A percentile compares a stretch with the other conserved stretches of the same genome.
Evolutionary conservation across 164 flowering plant genomes (phyloP).

Genomic region (Annona squamosa): DNA sequence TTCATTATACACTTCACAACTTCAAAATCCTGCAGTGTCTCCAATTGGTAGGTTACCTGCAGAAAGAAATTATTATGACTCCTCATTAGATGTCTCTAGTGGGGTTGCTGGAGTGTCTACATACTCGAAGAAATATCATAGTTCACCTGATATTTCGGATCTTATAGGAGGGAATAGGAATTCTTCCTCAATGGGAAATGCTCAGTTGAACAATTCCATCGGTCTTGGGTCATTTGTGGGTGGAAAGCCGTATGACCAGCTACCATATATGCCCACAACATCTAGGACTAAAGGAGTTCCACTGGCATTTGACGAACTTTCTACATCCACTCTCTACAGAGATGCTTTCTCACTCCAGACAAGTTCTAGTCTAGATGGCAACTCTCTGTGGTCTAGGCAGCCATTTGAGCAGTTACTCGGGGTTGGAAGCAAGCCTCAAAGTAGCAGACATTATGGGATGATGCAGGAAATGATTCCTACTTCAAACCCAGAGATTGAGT

Average conservation of each 20-base stretch:
- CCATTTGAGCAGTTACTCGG: slow-evolving; percentile 89
- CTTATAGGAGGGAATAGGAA: slow-evolving; percentile 36
- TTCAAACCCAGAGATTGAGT: slow-evolving; percentile 51
- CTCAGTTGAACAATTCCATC: slow-evolving; percentile 38
- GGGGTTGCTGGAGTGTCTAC: slow-evolving; percentile 25
- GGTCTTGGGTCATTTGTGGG: slow-evolving; percentile 41
- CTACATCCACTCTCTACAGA: slow-evolving; percentile 50
- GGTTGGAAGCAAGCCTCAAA: slow-evolving; percentile 38
- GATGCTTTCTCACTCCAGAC: slow-evolving; percentile 42
- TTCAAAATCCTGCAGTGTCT: slow-evolving; percentile 44
- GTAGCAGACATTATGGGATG: slow-evolving; percentile 18
- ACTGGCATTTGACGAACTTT: slow-evolving; percentile 47
- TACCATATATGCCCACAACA: slow-evolving; percentile 29
- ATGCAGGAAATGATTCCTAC: slow-evolving; percentile 20
- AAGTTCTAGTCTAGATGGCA: slow-evolving; percentile 31
- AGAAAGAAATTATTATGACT: slow-evolving; percentile 39
- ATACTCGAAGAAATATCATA: slow-evolving; percentile 66
- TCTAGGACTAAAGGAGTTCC: slow-evolving; percentile 35
- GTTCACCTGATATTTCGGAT: slow-evolving; percentile 81
- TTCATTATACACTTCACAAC: slow-evolving; percentile 35
- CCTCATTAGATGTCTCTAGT: slow-evolving; percentile 26
- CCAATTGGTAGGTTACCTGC: slow-evolving; percentile 40
- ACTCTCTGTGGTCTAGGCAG: slow-evolving; percentile 81
- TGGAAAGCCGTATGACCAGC: slow-evolving; percentile 27
- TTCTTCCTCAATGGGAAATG: slow-evolving; percentile 25